Base-by-base conservation (phyloP, 805 yeast species). In the Myxozyma vanderwaltii region DNA sequence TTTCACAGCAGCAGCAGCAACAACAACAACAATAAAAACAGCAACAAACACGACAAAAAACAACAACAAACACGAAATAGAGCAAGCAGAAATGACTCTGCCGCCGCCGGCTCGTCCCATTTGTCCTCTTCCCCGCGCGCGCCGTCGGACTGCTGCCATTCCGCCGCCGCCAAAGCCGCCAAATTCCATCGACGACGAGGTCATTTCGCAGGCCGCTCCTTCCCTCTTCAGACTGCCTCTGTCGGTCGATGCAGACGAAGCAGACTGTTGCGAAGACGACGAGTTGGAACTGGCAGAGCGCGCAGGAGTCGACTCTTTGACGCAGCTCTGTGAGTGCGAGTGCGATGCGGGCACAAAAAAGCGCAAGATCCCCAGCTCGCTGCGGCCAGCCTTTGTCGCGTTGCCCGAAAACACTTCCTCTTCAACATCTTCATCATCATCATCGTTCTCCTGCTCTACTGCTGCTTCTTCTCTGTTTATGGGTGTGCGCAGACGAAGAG, bases 91-190 rank as follows among this genome's bases (percentile, higher is more conserved):
- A 29, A 29, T 19, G 7, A n/a, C n/a, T n/a, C n/a, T n/a, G n/a
- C n/a, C n/a, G n/a, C 36, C 54, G 17, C 51, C 51, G 61, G 41
- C 47, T 23, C 54, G 63, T 23, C 57, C 54, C n/a, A 59, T 59
- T 31, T 51, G 51, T 54, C 64, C 64, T 51, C 56, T 57, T 41
- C 64, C 64, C 8, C 43, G 54, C 39, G 52, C 54, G 44, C 52
- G 58, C 31, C 49, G 61, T 23, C 13, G 17, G 15, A 48, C 21
- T 13, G 46, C 33, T 29, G 33, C 33, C 33, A 29, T 29, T 46
- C 19, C 43, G 24, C 27, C 59, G 51, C 47, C 15, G 46, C 27
- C 54, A 38, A 29, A 35, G 4, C 36, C 40, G 33, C 21, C 53
- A 21, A 5, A 24, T 36, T 29, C 49, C 29, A n/a, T n/a, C n/a